These are phyloP conservation scores for Pseudogymnoascus sp. DNA, from an alignment of 2,329 filamentous ascomycete species.

Conservation along the genomic window DNA sequence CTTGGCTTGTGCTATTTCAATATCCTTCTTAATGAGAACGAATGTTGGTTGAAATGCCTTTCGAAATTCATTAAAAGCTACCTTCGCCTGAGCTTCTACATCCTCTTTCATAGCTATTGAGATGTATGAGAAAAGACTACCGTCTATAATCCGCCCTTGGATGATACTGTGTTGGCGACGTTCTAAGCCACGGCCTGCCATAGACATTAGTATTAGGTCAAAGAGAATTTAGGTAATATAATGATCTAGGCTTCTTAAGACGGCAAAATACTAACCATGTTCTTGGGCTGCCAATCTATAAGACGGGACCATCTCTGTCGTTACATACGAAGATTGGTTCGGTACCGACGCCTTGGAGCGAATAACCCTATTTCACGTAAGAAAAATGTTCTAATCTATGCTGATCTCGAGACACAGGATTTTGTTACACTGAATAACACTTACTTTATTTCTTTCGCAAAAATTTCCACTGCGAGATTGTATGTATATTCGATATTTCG, in stretches of 20 bases:
- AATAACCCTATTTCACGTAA: conserved; percentile 12
- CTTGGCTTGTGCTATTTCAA: conserved; percentile 12
- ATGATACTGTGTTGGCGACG: conserved; percentile 13
- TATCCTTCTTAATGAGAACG: conserved; percentile 10
- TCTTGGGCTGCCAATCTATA: conserved; percentile 14
- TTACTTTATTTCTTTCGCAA: conserved; percentile 16
- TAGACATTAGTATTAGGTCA: conserved; percentile 3
- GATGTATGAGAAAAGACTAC: conserved; percentile 17
- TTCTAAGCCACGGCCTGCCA: conserved; percentile 13
- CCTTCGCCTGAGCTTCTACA: conserved; percentile 10
- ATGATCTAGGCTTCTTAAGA: conserved; percentile 1
- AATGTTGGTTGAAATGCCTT: neutral
- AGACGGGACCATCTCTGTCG: conserved; percentile 16
- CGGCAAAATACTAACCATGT: conserved; percentile 14
- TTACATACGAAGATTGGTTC: conserved; percentile 18
- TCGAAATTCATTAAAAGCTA: conserved; percentile 9
- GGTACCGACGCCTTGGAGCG: conserved; percentile 15
- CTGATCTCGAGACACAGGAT: neutral
- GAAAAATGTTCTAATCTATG: conserved; percentile 1
- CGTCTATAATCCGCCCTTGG: conserved; percentile 14
- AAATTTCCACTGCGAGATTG: conserved; percentile 13
- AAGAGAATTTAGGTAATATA: neutral
- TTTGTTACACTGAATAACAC: neutral
- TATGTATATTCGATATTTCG: conserved; percentile 17
- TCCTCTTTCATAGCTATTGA: conserved; percentile 12